Evolutionary conservation across 139 green algal species (phyloP).

Genomic region (Nannochloris sp.): DNA sequence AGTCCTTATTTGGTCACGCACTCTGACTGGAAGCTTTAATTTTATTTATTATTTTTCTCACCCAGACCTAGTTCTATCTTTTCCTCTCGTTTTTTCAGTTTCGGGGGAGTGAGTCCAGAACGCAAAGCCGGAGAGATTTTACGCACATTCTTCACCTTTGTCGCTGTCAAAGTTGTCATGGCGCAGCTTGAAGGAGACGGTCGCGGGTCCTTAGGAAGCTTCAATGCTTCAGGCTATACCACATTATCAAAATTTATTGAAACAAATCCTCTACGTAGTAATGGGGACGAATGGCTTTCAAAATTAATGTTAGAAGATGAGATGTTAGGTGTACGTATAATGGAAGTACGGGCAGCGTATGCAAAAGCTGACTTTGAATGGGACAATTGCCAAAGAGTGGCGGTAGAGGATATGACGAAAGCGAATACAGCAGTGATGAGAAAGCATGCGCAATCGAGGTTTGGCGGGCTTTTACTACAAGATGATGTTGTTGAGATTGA

Average conservation of each 20-base stretch:
- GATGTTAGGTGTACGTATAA: conserved; percentile 44
- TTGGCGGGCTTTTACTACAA: too few species aligned
- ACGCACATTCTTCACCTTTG: conserved; percentile 69
- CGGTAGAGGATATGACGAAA: conserved; percentile 26
- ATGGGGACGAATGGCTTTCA: conserved; percentile 13
- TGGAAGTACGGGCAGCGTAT: conserved; percentile 73
- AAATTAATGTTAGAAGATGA: conserved; percentile 22
- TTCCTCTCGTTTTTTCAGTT: conserved; percentile 14
- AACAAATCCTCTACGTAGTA: conserved; percentile 14
- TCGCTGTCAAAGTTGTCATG: conserved; percentile 46
- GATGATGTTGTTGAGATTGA: too few species aligned
- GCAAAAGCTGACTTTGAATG: conserved; percentile 76
- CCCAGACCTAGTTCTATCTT: too few species aligned
- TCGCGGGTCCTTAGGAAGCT: conserved; percentile 40
- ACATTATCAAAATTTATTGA: conserved; percentile 28
- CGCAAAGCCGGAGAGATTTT: conserved; percentile 48
- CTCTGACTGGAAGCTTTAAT: too few species aligned
- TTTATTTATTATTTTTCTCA: too few species aligned
- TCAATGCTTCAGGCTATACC: conserved; percentile 27
- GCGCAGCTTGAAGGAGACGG: conserved; percentile 65
- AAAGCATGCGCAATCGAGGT: conserved; percentile 23
- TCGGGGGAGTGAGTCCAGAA: conserved; percentile 64
- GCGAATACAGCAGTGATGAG: conserved; percentile 47
- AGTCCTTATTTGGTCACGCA: too few species aligned
- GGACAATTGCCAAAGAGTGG: conserved; percentile 42